Base-by-base conservation (phyloP, 2,329 filamentous ascomycete genomes). In the Phyllosticta citriasiana region DNA sequence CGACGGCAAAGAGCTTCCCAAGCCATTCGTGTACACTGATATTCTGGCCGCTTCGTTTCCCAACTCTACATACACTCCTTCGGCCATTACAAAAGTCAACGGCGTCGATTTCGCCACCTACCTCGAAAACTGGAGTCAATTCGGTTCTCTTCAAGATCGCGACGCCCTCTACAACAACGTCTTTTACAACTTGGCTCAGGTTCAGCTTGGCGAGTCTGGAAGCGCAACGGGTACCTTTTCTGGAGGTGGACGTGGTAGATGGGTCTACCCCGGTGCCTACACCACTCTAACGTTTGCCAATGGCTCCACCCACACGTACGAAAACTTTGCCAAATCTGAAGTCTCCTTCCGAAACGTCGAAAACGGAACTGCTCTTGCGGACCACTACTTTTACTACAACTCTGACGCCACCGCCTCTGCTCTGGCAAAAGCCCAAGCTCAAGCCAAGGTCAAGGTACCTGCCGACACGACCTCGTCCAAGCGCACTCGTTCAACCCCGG, bases 141-240 rank as follows among this genome's bases (percentile, higher is more conserved):
- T 72, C 58, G 79, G 80, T 60, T 74, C 70, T 27, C 75, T 79
- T 30, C 83, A 85, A 64, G 83, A 85, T 64, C 75, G 75, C 1
- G 83, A 85, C 71, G 82, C 82, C 26, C 73, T 83, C 63, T 86
- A 80, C 71, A 80, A 79, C 69, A 77, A 77, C 59, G 66, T 79
- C 8, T 79, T 80, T 66, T 79, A 79, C 62, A 69, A 75, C 30
- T 69, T 79, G 16, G 74, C 75, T 0, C 72, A 74, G n/a, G 72
- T 79, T 1, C 73, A 74, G 30, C 67, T 78, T 0, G 78, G 76
- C 2, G 63, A 71, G 16, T 62, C 67, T 12, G 76, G 77, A 7
- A 68, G 72, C 7, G 75, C 74, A 19, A 73, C 73, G 30, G 78
- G 78, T 2, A 77, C 74, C 0, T 80, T 80, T 64, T 68, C 72